Base-by-base conservation (phyloP, 441 rosid genomes). In the Kokia cookei region DNA sequence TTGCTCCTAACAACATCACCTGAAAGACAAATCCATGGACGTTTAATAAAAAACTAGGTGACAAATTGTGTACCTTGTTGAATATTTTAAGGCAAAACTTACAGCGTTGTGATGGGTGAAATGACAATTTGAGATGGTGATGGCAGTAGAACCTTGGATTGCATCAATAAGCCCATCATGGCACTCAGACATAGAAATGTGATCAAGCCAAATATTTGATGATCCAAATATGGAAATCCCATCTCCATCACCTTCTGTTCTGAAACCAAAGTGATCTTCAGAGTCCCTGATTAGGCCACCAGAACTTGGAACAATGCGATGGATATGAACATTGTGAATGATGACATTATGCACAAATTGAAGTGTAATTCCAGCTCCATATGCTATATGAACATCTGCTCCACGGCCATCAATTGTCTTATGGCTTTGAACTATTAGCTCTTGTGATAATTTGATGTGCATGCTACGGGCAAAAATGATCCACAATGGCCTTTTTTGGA, bases 1-100 rank as follows among this genome's bases (percentile, higher is more conserved):
- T 91, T 27, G 89, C 96, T 26, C 97, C 98, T 60, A 91, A 70
- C 79, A 93, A 69, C 53, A 93, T 89, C 73, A 82, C 93, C 95
- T 90, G 83, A 61, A 77, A 15, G 45, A 65, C 7, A 61, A 45
- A 35, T 7, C 66, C 45, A 8, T 7, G 6, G 4, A 48, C 7
- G 3, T 62, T n/a, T 14, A 48, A 5, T 48, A 14, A 48, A 48
- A 59, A 60, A 29, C 2, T 32, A 22, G 12, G 11, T 8, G 24
- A 15, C 2, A 35, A 32, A 32, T 7, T 35, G 9, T 9, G n/a
- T 73, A 11, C 1, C 1, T 7, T 17, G 3, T 19, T 15, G 22
- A 37, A 8, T 37, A 37, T 37, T 37, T 7, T 37, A 37, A 37
- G 42, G 42, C 8, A 37, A 37, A 37, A 37, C 42, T 50, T 42